Conservation (phyloP, 805 yeast genomes). For the Sugiyamaella lignohabitans region DNA sequence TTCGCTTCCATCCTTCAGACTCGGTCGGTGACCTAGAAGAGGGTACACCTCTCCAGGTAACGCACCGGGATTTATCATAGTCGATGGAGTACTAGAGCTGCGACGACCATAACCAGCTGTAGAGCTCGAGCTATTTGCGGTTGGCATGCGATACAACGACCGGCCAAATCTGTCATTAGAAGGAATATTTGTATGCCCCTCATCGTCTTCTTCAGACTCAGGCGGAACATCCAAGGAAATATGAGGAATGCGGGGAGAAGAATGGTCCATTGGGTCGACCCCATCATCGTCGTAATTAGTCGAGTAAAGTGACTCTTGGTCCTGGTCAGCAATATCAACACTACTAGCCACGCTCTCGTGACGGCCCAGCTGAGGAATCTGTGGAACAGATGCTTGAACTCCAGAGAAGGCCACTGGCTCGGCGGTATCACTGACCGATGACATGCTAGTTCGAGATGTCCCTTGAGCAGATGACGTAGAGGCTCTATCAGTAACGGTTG, state of each 20-base stretch:
- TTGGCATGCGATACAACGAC: not conserved
- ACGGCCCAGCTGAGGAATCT: not conserved
- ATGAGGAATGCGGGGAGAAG: not conserved
- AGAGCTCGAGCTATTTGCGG: not conserved
- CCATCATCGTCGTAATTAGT: constrained; percentile 5
- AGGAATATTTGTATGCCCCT: no score
- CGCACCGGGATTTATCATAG: not conserved
- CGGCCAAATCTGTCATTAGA: not conserved
- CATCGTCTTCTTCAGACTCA: not conserved
- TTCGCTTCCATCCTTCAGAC: constrained; percentile 12
- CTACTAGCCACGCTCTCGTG: constrained; percentile 13
- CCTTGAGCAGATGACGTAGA: not conserved
- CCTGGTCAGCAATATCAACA: constrained; percentile 18
- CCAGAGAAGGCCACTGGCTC: not conserved
- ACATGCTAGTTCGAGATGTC: not conserved
- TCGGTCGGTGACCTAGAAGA: constrained; percentile 9
- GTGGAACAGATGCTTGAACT: not conserved
- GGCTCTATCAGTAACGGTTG: not conserved
- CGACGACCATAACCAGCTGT: not conserved
- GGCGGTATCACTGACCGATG: not conserved
- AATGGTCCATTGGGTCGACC: constrained; percentile 8
- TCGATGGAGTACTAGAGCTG: constrained; percentile 6
- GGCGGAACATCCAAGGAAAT: not conserved
- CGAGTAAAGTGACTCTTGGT: not conserved
- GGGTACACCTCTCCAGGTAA: constrained; percentile 12